Evolutionary conservation across 164 flowering plant species (phyloP).

Genomic region (Liriodendron chinense): DNA sequence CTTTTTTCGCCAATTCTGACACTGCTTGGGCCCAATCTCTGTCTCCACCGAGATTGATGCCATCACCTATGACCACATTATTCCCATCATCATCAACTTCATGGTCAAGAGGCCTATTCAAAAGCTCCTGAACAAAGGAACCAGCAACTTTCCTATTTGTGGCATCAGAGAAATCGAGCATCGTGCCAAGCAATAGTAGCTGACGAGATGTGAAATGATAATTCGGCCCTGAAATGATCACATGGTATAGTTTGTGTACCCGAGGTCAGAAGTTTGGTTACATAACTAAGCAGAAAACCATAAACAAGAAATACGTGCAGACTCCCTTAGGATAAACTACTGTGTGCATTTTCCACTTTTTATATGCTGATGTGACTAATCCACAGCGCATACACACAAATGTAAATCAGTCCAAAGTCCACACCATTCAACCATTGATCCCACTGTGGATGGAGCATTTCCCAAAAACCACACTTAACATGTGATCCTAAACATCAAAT

Average conservation of each 20-base stretch:
- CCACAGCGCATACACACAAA: neutral
- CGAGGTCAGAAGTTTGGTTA: neutral
- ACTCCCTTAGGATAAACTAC: too few species aligned
- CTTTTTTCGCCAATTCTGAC: constrained; percentile 60
- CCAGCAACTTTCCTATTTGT: constrained; percentile 73
- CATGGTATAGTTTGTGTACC: constrained; percentile 5
- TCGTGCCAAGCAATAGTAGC: constrained; percentile 76
- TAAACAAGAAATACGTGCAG: too few species aligned
- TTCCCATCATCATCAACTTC: constrained; percentile 80
- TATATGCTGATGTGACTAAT: neutral
- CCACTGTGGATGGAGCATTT: neutral
- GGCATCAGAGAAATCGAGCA: constrained; percentile 91
- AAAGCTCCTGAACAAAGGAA: constrained; percentile 62
- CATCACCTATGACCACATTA: constrained; percentile 79
- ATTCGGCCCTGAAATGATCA: constrained; percentile 58
- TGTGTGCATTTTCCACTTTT: neutral
- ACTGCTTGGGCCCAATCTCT: constrained; percentile 87
- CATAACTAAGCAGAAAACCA: neutral
- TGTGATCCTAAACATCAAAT: neutral
- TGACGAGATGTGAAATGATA: constrained; percentile 81
- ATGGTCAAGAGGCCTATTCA: constrained; percentile 68
- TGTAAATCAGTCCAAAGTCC: neutral
- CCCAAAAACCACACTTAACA: neutral
- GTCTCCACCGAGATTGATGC: constrained; percentile 94
- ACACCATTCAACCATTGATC: neutral